A percentile compares a stretch with the other conserved stretches of the same genome.
Conservation (phyloP, 1,284 basidiomycete genomes). For the Moesziomyces aphidis region DNA sequence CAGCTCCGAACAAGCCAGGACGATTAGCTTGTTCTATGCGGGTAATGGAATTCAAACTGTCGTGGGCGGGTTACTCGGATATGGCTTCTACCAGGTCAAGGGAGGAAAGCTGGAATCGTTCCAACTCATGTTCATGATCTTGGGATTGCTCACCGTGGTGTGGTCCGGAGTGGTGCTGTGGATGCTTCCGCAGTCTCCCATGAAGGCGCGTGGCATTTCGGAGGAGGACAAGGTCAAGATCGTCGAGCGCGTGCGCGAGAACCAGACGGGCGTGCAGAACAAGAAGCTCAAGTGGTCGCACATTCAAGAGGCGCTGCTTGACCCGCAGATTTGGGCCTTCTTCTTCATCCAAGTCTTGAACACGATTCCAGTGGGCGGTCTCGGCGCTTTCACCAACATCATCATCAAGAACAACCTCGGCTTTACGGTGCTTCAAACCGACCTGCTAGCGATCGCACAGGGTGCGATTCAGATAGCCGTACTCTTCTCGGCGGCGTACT, state of each 20-base stretch:
- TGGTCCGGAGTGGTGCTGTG: slow-evolving; percentile 60
- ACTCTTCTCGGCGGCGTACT: slow-evolving; percentile 34
- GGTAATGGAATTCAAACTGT: slow-evolving; percentile 51
- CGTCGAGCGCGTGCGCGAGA: slow-evolving; percentile 73
- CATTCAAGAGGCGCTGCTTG: slow-evolving; percentile 71
- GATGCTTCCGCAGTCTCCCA: slow-evolving; percentile 46
- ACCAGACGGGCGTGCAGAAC: slow-evolving; percentile 73
- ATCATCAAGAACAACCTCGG: slow-evolving; percentile 65
- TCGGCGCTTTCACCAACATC: slow-evolving; percentile 71
- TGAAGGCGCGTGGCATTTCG: slow-evolving; percentile 68
- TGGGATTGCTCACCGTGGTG: slow-evolving; percentile 52
- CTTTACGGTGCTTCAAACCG: slow-evolving; percentile 54
- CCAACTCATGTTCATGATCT: slow-evolving; percentile 71
- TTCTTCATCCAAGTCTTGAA: slow-evolving; percentile 72
- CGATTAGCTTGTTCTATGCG: slow-evolving; percentile 49
- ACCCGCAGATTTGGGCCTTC: slow-evolving; percentile 68
- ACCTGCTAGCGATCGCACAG: slow-evolving; percentile 59
- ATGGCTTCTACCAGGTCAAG: slow-evolving; percentile 70
- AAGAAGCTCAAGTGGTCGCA: slow-evolving; percentile 72
- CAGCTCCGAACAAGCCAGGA: slow-evolving; percentile 42
- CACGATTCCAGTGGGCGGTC: slow-evolving; percentile 72
- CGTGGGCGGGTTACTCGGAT: slow-evolving; percentile 46
- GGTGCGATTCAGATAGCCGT: slow-evolving; percentile 47
- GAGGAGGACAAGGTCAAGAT: slow-evolving; percentile 72
- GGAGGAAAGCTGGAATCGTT: slow-evolving; percentile 71